Evolutionary conservation across 108 stramenopile genomes (phyloP).

Genomic region (Nannochloropsis salina): DNA sequence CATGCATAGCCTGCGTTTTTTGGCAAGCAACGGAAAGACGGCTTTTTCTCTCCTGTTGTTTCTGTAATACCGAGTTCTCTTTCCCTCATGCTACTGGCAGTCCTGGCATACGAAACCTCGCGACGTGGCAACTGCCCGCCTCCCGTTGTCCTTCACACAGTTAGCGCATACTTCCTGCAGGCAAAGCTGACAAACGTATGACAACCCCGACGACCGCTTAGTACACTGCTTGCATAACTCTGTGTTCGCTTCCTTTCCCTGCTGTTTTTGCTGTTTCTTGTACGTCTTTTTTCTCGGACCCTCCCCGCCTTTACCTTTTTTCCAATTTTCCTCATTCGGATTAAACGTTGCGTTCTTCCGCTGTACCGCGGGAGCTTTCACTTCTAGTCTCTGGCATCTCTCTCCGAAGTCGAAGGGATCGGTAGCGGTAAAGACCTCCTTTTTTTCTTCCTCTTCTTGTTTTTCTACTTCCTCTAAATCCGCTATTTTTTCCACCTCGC

Average conservation of each 20-base stretch:
- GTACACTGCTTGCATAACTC: not conserved
- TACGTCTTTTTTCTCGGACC: not conserved
- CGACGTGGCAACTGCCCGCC: not conserved
- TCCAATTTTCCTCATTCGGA: not conserved
- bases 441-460: not conserved
- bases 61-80: not conserved
- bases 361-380: not conserved
- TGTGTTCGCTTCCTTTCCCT: not conserved
- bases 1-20: not conserved
- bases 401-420: constrained; percentile 12
- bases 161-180: not conserved
- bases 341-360: not conserved
- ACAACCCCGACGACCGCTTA: not conserved
- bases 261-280: not conserved
- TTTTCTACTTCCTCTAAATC: not conserved
- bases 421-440: not conserved
- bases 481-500: not conserved
- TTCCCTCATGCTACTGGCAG: constrained; percentile 3
- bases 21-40: not conserved
- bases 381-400: not conserved
- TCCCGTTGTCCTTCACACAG: not conserved
- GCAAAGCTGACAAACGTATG: not conserved
- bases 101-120: not conserved
- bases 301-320: not conserved
- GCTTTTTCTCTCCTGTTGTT: not conserved